phyloP scores from a whole-genome alignment of 768 basidiomycete species.

The Lentinula edodes region DNA sequence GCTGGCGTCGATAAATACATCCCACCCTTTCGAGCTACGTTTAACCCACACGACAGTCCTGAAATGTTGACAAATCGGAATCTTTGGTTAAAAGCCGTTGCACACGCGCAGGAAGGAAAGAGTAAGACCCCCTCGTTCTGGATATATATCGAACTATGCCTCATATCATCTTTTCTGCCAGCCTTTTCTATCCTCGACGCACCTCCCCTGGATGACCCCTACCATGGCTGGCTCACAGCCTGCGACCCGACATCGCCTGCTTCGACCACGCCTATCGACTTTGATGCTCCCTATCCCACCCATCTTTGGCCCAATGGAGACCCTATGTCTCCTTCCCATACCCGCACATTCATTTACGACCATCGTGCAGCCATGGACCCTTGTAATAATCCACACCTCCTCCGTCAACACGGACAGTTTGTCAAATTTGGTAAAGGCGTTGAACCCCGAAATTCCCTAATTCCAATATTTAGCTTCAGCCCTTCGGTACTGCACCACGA shows the following conservation, averaged over 20 bases:
- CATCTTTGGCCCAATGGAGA: conserved; percentile 11
- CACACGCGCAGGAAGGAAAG: neutral
- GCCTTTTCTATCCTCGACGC: conserved; percentile 2
- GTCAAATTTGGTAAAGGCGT: conserved; percentile 44
- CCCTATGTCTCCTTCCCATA: neutral
- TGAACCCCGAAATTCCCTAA: conserved; percentile 29
- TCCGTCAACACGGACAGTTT: conserved; percentile 48
- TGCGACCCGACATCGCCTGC: conserved; percentile 6
- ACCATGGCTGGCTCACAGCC: conserved; percentile 12
- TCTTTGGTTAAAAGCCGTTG: neutral
- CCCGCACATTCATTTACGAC: conserved; percentile 45
- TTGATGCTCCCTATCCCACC: conserved; percentile 27
- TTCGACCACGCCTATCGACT: conserved; percentile 19
- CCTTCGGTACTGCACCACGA: conserved; percentile 48
- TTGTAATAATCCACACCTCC: conserved; percentile 38
- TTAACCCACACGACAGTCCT: conserved; percentile 47
- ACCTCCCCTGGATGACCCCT: neutral
- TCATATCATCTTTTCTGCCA: neutral
- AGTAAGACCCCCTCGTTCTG: neutral
- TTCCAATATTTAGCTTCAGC: conserved; percentile 52
- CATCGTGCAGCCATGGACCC: conserved; percentile 45
- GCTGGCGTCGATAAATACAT: conserved; percentile 31
- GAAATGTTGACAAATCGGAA: conserved; percentile 27
- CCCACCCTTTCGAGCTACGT: conserved; percentile 44
- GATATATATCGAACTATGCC: neutral